Evolutionary conservation across 2,329 filamentous ascomycete genomes (phyloP).

Genomic region (Capronia americana): DNA sequence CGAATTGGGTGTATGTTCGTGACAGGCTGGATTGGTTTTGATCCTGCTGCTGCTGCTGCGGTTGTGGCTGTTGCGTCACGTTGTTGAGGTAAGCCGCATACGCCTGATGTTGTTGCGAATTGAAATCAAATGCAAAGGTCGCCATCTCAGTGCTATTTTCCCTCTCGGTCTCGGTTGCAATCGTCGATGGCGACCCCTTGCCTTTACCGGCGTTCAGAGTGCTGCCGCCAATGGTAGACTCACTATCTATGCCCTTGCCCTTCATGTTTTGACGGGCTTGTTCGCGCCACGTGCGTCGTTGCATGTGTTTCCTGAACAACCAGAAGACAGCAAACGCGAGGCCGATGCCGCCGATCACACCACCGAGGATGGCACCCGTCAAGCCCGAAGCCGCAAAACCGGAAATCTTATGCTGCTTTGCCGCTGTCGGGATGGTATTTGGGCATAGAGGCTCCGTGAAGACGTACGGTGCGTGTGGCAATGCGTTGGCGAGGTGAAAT

Average conservation of each 20-base stretch:
- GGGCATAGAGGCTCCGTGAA: conserved; percentile 52
- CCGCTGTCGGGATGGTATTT: conserved; percentile 44
- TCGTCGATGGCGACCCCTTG: conserved; percentile 19
- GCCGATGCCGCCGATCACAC: conserved; percentile 44
- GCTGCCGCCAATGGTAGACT: conserved; percentile 4
- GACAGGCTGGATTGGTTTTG: neutral
- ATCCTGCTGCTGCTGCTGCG: conserved; percentile 12
- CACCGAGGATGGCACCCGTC: conserved; percentile 39
- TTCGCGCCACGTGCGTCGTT: conserved; percentile 19
- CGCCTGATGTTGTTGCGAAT: conserved; percentile 26
- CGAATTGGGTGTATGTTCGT: conserved; percentile 7
- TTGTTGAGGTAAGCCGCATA: conserved; percentile 26
- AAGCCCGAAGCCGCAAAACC: conserved; percentile 33
- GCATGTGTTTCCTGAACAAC: conserved; percentile 25
- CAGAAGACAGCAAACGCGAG: conserved; percentile 35
- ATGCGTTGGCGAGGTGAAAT: conserved; percentile 51
- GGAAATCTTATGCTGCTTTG: conserved; percentile 33
- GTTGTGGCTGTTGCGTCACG: neutral
- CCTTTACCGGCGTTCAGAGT: conserved; percentile 5
- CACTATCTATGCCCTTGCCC: conserved; percentile 22
- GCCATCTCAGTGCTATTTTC: conserved; percentile 24
- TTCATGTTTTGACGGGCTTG: conserved; percentile 15
- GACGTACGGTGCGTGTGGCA: conserved; percentile 49
- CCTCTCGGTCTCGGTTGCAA: conserved; percentile 4
- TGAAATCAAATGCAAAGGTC: conserved; percentile 30